Percentiles rank a stretch among this genome's conserved stretches.
phyloP scores from a whole-genome alignment of 768 basidiomycete species.

The Pseudohyphozyma bogoriensis region DNA sequence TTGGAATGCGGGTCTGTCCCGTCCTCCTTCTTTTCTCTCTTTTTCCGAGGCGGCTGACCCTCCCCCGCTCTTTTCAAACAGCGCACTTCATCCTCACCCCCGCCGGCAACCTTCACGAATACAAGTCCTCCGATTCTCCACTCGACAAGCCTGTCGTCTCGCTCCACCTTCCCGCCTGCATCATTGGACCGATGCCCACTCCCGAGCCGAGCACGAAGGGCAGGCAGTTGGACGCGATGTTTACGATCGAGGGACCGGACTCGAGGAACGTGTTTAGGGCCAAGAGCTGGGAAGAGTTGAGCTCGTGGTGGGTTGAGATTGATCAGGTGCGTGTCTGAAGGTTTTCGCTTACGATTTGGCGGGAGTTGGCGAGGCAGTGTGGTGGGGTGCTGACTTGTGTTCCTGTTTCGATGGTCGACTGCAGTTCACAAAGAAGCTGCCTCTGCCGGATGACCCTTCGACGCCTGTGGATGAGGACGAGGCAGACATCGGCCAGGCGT shows the following conservation, averaged over 20 bases:
- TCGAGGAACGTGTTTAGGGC: slow-evolving; percentile 17
- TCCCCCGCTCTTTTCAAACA: background rate
- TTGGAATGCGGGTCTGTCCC: slow-evolving; percentile 17
- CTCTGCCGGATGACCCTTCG: too few relatives aligned
- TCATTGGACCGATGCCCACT: slow-evolving; percentile 28
- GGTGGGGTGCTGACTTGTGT: too few relatives aligned
- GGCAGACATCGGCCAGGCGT: too few relatives aligned
- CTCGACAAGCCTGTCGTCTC: slow-evolving; percentile 12
- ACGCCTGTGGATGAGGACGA: too few relatives aligned
- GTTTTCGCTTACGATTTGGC: too few relatives aligned
- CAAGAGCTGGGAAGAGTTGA: slow-evolving; percentile 24
- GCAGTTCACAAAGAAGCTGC: too few relatives aligned
- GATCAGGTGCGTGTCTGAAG: slow-evolving; percentile 16
- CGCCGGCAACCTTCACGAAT: slow-evolving; percentile 19
- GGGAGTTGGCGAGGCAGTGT: too few relatives aligned
- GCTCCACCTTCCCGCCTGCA: slow-evolving; percentile 12
- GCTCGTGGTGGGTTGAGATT: slow-evolving; percentile 16
- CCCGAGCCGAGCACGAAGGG: slow-evolving; percentile 4
- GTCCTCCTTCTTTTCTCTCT: background rate
- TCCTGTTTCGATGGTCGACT: too few relatives aligned
- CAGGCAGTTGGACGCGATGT: slow-evolving; percentile 15
- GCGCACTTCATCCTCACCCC: slow-evolving; percentile 27
- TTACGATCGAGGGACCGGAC: slow-evolving; percentile 14
- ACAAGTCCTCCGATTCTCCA: background rate
- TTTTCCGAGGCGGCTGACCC: background rate